A percentile compares a stretch with the other conserved stretches of the same genome.
phyloP scores from a whole-genome alignment of 2,329 filamentous ascomycete species.

The Aspergillus sp. region DNA sequence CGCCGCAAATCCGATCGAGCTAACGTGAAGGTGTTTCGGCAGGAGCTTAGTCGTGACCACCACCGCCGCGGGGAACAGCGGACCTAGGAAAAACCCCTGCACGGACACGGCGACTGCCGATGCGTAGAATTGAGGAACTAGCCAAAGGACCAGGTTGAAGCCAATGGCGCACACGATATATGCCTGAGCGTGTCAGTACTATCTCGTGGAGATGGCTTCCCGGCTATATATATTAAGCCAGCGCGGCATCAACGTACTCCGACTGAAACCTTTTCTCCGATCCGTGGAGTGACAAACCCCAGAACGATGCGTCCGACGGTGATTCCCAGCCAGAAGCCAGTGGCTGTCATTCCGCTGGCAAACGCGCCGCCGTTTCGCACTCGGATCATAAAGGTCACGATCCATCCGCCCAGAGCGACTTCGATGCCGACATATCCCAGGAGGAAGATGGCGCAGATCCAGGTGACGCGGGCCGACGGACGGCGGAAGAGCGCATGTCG shows the following conservation, averaged over 20 bases:
- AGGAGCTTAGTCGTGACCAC: slow-evolving; percentile 66
- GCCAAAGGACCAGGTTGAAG: slow-evolving; percentile 68
- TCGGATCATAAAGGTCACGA: slow-evolving; percentile 77
- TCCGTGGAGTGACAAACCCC: slow-evolving; percentile 61
- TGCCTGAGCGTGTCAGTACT: slow-evolving; percentile 8
- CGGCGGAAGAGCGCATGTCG: slow-evolving; percentile 11
- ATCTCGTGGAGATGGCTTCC: too few species aligned
- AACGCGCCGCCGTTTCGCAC: slow-evolving; percentile 62
- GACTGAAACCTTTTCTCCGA: slow-evolving; percentile 60
- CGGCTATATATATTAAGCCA: too few species aligned
- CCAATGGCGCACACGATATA: slow-evolving; percentile 58
- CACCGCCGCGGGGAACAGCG: slow-evolving; percentile 66
- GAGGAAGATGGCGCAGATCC: slow-evolving; percentile 51
- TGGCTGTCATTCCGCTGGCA: slow-evolving; percentile 63
- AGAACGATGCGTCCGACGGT: slow-evolving; percentile 63
- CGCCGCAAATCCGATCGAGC: slow-evolving; percentile 70
- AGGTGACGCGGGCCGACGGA: slow-evolving; percentile 17
- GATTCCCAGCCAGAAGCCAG: slow-evolving; percentile 76
- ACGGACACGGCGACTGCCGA: slow-evolving; percentile 62
- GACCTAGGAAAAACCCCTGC: slow-evolving; percentile 71
- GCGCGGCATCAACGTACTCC: slow-evolving; percentile 23
- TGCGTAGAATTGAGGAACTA: slow-evolving; percentile 66
- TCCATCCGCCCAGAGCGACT: slow-evolving; percentile 64
- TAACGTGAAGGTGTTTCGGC: slow-evolving; percentile 63
- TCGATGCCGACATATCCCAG: slow-evolving; percentile 72